A percentile compares a stretch with the other conserved stretches of the same genome.
Conservation (phyloP, 139 green algal genomes). For the Eudorina sp. region DNA sequence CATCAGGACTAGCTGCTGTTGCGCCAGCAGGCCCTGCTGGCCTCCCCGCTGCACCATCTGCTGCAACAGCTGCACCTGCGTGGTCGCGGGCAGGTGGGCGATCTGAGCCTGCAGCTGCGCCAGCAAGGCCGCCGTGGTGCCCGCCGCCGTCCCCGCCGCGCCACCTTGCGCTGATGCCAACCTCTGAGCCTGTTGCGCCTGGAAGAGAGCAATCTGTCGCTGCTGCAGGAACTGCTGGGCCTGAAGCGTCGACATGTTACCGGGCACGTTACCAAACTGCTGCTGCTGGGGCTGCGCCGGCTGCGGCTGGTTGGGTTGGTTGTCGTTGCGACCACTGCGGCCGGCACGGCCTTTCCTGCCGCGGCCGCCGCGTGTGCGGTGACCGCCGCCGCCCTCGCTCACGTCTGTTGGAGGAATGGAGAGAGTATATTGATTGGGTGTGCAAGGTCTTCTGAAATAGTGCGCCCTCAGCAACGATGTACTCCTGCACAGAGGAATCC, state of each 20-base stretch:
- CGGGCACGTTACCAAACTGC: background rate
- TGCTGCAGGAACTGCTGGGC: constrained; percentile 23
- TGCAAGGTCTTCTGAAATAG: no score
- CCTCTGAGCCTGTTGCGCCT: constrained; percentile 29
- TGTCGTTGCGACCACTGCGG: background rate
- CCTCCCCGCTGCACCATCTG: background rate
- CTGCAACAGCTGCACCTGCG: constrained; percentile 41
- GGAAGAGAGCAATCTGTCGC: constrained; percentile 17
- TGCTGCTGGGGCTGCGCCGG: background rate
- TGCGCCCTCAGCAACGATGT: no score
- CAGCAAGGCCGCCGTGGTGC: background rate
- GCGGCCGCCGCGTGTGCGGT: background rate
- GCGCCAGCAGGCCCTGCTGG: background rate
- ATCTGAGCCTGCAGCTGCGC: constrained; percentile 46
- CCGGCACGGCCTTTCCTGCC: constrained; percentile 26
- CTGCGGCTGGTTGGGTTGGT: background rate
- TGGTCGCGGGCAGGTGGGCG: background rate
- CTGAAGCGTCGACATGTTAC: constrained; percentile 36
- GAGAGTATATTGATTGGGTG: no score
- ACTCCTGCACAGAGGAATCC: no score
- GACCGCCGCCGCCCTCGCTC: constrained; percentile 19
- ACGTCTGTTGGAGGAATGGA: background rate
- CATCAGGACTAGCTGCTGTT: constrained; percentile 7
- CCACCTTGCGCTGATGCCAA: background rate
- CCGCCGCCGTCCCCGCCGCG: background rate